Evolutionary conservation across 306 rosid genomes (phyloP).

Genomic region (Crotalaria pallida): DNA sequence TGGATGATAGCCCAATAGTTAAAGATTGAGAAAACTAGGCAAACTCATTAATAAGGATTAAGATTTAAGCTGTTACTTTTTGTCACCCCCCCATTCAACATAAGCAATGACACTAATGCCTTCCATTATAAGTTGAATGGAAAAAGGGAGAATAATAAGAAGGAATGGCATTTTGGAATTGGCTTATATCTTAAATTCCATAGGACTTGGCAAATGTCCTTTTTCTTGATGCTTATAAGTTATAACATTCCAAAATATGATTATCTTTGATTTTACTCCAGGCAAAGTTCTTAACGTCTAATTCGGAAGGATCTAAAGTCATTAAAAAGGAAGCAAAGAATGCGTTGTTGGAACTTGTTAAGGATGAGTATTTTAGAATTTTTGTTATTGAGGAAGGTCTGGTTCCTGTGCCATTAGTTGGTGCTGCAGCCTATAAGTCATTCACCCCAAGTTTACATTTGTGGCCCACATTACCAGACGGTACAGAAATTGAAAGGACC

Average conservation of each 20-base stretch:
- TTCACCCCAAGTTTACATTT: conserved; percentile 49
- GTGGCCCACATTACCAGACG: conserved; percentile 81
- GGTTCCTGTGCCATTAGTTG: conserved; percentile 80
- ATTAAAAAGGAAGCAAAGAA: conserved; percentile 74
- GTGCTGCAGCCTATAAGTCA: conserved; percentile 74
- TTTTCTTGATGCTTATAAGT: conserved; percentile 10
- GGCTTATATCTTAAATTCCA: conserved; percentile 14
- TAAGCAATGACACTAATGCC: neutral
- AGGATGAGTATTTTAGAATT: conserved; percentile 66
- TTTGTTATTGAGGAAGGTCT: conserved; percentile 86
- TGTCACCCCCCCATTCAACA: too few relatives aligned
- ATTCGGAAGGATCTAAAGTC: conserved; percentile 50
- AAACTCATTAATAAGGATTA: too few relatives aligned
- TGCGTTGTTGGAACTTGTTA: conserved; percentile 69
- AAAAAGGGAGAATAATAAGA: conserved; percentile 4
- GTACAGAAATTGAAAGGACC: conserved; percentile 62
- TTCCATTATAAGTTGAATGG: neutral
- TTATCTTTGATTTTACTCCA: conserved; percentile 30
- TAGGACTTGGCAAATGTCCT: neutral
- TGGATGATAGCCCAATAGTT: too few relatives aligned
- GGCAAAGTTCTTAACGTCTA: conserved; percentile 54
- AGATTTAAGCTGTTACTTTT: too few relatives aligned
- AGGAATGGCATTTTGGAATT: neutral
- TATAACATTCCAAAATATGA: conserved; percentile 10
- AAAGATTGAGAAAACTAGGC: too few relatives aligned